Base-by-base conservation (phyloP, 768 basidiomycete species). In the Lactarius hatsudake region DNA sequence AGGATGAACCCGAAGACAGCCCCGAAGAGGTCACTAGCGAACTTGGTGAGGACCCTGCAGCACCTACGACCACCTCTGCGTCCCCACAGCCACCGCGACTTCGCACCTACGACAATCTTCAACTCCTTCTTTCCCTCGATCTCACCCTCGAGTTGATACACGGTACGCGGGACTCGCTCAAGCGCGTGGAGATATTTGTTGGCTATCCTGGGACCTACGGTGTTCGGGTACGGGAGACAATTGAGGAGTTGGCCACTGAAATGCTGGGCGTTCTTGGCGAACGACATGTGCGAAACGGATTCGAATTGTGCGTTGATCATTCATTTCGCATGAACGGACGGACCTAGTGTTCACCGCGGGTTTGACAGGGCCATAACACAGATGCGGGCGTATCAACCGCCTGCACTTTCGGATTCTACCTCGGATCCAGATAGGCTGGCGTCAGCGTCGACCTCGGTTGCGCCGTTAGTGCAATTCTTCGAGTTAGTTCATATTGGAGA, bases 401-500 rank as follows among this genome's bases (percentile, higher is more conserved):
- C 89, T 0, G 94, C 96, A 68, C 93, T 71, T 28, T 40, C 56
- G 26, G 69, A 69, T 17, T 13, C 63, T 0, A 59, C 93, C 72
- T 83, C 89, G 60, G 89, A 86, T 60, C 87, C 88, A 43, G 87
- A 86, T 28, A 89, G 86, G 70, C 15, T 32, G 10, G 57, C 59
- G n/a, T 36, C 59, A 8, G 42, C 56, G 8, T 71, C 65, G 42
- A 71, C 71, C 23, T 70, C 69, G 1, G 96, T 98, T 2, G 94
- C 96, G 1, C 97, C 97, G 0, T 78, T 99, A 3, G 79, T 98
- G 48, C 96, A 98, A 75, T 98, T 98, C 79, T 98, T 99, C 71
- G 96, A 98, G 79, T 81, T 98, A 28, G 96, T 96, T 0, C 97
- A 98, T 78, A 81, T 98, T 18, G 97, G 95, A 1, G 96, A 99